These are phyloP conservation scores for Tolypocladium paradoxum DNA, from an alignment of 2,329 filamentous ascomycete genomes.

Conservation along the genomic window DNA sequence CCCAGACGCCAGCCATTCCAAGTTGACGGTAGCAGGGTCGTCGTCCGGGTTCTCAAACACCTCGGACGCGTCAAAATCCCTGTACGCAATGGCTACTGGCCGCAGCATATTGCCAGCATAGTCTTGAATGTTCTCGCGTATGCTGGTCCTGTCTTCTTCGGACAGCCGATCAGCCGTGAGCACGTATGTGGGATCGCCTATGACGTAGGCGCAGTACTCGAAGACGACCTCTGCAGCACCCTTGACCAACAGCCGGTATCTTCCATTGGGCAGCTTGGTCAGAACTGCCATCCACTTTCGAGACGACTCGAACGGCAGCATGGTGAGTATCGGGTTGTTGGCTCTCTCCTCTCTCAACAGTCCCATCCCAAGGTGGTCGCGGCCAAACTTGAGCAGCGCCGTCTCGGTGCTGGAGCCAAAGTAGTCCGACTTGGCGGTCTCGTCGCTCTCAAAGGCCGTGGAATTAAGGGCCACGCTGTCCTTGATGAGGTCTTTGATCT, in stretches of 20 bases:
- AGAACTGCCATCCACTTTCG: conserved; percentile 48
- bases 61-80: conserved; percentile 62
- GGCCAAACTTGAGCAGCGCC: conserved; percentile 37
- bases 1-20: conserved; percentile 35
- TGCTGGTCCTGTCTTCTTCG: conserved; percentile 18
- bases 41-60: conserved; percentile 39
- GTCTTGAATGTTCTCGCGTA: conserved; percentile 22
- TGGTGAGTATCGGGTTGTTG: conserved; percentile 33
- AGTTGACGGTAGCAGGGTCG: conserved; percentile 21
- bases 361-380: conserved; percentile 36
- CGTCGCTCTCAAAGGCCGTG: conserved; percentile 41
- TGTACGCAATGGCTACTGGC: conserved; percentile 65
- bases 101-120: conserved; percentile 62
- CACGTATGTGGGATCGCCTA: conserved; percentile 31
- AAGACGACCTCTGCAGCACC: conserved; percentile 47
- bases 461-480: conserved; percentile 35
- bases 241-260: conserved; percentile 42
- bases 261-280: conserved; percentile 31
- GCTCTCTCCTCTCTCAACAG: conserved; percentile 34
- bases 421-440: conserved; percentile 25
- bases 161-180: conserved; percentile 16
- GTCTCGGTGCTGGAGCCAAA: conserved; percentile 46
- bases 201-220: conserved; percentile 28
- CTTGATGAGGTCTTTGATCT: conserved; percentile 26
- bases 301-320: conserved; percentile 43